Percentiles rank a stretch among this genome's conserved stretches.
phyloP scores from a whole-genome alignment of 306 rosid genomes.

The Ceratonia siliqua region DNA sequence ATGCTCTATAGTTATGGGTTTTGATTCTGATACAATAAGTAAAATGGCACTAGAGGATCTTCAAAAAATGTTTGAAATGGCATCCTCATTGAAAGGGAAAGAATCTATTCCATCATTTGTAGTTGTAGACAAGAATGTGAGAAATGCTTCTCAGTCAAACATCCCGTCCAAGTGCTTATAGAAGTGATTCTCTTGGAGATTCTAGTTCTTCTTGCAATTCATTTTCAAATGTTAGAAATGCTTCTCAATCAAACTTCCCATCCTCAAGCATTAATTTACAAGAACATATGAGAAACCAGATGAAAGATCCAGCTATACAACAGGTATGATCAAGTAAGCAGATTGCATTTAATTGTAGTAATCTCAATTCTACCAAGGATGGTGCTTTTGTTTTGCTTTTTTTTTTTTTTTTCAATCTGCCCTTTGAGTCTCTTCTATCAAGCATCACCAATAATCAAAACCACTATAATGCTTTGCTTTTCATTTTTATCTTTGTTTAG shows the following conservation, averaged over 20 bases:
- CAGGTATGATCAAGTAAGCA: too few species aligned
- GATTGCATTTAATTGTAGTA: too few species aligned
- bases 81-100: conserved; percentile 66
- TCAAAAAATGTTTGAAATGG: conserved; percentile 81
- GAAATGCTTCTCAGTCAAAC: conserved; percentile 36
- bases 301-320: conserved; percentile 89
- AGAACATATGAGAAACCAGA: conserved; percentile 92
- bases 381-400: too few species aligned
- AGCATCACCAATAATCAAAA: too few species aligned
- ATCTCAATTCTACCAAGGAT: too few species aligned
- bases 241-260: conserved; percentile 60
- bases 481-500: not conserved
- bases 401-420: too few species aligned
- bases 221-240: conserved; percentile 49
- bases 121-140: conserved; percentile 34
- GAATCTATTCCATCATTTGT: conserved; percentile 46
- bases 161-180: conserved; percentile 42
- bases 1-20: too few species aligned
- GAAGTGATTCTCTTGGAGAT: conserved; percentile 46
- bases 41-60: conserved; percentile 81
- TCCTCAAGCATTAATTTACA: conserved; percentile 68
- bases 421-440: too few species aligned
- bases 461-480: not conserved
- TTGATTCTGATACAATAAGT: conserved; percentile 72
- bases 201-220: conserved; percentile 46